These are phyloP conservation scores for Candolleomyces eurysporus DNA, from an alignment of 768 basidiomycete genomes.

Conservation along the genomic window DNA sequence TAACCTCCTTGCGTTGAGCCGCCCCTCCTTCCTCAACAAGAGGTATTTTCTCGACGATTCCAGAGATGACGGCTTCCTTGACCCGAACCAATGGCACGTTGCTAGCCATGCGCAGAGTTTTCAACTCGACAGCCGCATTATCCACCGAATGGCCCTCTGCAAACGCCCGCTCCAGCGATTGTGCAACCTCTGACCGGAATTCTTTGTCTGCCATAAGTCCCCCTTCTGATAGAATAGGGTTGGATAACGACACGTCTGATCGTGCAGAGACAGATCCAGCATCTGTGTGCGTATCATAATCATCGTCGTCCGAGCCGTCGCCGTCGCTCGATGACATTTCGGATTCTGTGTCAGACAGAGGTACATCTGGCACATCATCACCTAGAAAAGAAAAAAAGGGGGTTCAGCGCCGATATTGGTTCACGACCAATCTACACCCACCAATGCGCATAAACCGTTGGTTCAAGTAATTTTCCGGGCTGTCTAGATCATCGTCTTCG, in stretches of 20 bases:
- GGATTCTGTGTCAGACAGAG: constrained; percentile 58
- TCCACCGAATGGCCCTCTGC: constrained; percentile 89
- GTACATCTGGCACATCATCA: constrained; percentile 61
- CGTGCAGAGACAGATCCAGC: constrained; percentile 31
- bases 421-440: constrained; percentile 20
- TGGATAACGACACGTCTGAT: constrained; percentile 47
- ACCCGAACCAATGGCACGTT: constrained; percentile 89
- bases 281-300: constrained; percentile 27
- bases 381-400: constrained; percentile 34
- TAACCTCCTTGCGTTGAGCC: constrained; percentile 65
- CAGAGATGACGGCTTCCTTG: constrained; percentile 84
- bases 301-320: constrained; percentile 36
- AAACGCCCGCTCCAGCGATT: constrained; percentile 90
- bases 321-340: constrained; percentile 50
- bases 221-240: constrained; percentile 41
- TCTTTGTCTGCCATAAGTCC: constrained; percentile 57
- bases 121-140: constrained; percentile 91
- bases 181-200: constrained; percentile 73
- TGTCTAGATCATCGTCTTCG: constrained; percentile 51
- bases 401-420: background rate
- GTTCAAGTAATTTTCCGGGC: constrained; percentile 60
- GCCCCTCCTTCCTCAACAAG: constrained; percentile 49
- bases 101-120: constrained; percentile 95
- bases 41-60: constrained; percentile 70
- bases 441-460: constrained; percentile 76